A percentile compares a stretch with the other conserved stretches of the same genome.
These are phyloP conservation scores for Annulohypoxylon maeteangense DNA, from an alignment of 495 filamentous ascomycete genomes.

Conservation along the genomic window DNA sequence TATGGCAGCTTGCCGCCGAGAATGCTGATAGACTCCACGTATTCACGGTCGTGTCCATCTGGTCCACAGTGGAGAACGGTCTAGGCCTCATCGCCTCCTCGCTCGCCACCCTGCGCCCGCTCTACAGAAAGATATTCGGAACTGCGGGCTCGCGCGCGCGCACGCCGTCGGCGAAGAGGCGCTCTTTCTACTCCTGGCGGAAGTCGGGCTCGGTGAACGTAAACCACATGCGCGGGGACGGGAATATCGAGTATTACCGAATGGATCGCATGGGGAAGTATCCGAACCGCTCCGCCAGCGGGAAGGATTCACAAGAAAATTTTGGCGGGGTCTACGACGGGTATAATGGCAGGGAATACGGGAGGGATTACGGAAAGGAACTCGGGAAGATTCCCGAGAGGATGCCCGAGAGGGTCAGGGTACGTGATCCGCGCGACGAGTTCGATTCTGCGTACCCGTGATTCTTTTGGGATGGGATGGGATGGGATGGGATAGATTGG, in stretches of 20 bases:
- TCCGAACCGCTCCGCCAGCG: neutral
- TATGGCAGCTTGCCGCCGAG: conserved; percentile 42
- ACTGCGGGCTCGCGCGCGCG: neutral
- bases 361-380: neutral
- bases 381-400: neutral
- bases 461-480: neutral
- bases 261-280: conserved; percentile 29
- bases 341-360: neutral
- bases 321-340: neutral
- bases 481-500: neutral
- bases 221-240: neutral
- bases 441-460: neutral
- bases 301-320: neutral
- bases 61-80: conserved; percentile 54
- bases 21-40: conserved; percentile 50
- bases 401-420: neutral
- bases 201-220: conserved; percentile 6
- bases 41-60: conserved; percentile 51
- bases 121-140: conserved; percentile 35
- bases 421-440: neutral
- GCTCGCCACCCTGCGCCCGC: conserved; percentile 54
- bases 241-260: conserved; percentile 8
- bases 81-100: conserved; percentile 54
- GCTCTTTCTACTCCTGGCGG: conserved; percentile 16
- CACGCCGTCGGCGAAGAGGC: neutral